Evolutionary conservation across 108 stramenopile species (phyloP).

Genomic region (Nitzschia inconspicua): DNA sequence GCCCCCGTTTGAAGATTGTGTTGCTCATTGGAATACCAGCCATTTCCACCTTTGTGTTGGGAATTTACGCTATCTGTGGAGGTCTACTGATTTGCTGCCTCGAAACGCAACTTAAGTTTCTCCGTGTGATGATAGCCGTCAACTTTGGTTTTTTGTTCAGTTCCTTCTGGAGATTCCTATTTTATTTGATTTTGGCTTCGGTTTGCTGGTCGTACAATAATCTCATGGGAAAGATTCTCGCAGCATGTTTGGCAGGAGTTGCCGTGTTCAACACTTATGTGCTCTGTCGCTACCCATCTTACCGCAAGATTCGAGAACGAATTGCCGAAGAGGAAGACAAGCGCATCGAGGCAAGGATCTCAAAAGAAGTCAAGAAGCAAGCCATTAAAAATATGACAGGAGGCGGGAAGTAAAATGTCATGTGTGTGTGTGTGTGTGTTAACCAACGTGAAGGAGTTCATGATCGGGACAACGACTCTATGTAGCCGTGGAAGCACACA

Average conservation of each 20-base stretch:
- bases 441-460: too few species aligned
- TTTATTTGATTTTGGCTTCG: constrained; percentile 70
- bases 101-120: constrained; percentile 86
- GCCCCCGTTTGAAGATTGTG: constrained; percentile 31
- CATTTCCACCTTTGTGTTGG: constrained; percentile 58
- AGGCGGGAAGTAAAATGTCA: too few species aligned
- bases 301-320: constrained; percentile 77
- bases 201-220: constrained; percentile 62
- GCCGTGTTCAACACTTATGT: constrained; percentile 79
- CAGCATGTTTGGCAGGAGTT: constrained; percentile 33
- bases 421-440: too few species aligned
- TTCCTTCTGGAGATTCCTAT: constrained; percentile 65
- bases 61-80: constrained; percentile 76
- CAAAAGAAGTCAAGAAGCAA: constrained; percentile 76
- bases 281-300: constrained; percentile 73
- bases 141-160: constrained; percentile 88
- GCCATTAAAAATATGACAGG: constrained; percentile 49
- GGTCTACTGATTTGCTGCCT: constrained; percentile 79
- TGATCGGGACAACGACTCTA: too few species aligned
- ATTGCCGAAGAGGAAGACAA: constrained; percentile 88
- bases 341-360: constrained; percentile 79
- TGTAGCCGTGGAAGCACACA: too few species aligned
- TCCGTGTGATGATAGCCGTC: constrained; percentile 77
- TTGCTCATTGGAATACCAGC: constrained; percentile 45
- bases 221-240: constrained; percentile 52